Percentiles rank a stretch among this genome's conserved stretches.
Evolutionary conservation across 768 basidiomycete species (phyloP).

Genomic region (Macrolepiota dolichaula): DNA sequence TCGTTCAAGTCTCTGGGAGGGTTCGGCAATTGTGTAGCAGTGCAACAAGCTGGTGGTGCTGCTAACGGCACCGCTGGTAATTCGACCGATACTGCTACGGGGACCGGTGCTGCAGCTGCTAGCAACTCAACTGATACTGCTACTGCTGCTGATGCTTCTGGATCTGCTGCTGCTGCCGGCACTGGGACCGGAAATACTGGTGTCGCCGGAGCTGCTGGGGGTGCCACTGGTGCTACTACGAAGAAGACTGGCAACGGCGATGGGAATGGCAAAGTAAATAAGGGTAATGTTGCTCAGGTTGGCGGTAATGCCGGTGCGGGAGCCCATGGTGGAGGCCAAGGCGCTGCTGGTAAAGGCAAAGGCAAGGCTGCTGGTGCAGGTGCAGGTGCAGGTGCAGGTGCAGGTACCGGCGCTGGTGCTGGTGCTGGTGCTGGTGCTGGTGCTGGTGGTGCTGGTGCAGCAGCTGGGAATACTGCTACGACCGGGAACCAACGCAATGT

Average conservation of each 20-base stretch:
- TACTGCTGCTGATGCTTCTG: slow-evolving; percentile 10
- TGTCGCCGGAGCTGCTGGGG: neutral
- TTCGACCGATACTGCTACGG: neutral
- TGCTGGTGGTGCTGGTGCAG: neutral
- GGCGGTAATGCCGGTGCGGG: neutral
- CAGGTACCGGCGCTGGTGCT: neutral
- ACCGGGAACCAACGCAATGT: neutral
- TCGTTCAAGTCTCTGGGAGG: slow-evolving; percentile 45
- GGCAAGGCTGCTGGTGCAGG: neutral
- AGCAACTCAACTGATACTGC: slow-evolving; percentile 16
- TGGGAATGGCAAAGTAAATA: neutral
- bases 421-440: neutral
- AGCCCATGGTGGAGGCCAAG: neutral
- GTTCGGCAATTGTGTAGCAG: slow-evolving; percentile 54
- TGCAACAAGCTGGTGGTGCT: slow-evolving; percentile 30
- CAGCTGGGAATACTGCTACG: neutral
- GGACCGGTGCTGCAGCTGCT: slow-evolving; percentile 9
- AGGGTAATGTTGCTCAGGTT: neutral
- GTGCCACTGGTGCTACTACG: neutral
- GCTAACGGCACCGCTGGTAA: slow-evolving; percentile 14
- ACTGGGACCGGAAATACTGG: no score
- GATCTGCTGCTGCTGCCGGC: slow-evolving; percentile 13
- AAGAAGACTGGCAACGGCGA: neutral
- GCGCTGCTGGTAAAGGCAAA: neutral
- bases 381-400: neutral